Percentiles rank a stretch among this genome's conserved stretches.
These are phyloP conservation scores for Pseudisothecium myosuroides DNA, from an alignment of 225 moss, liverwort and hornwort species.

Conservation along the genomic window DNA sequence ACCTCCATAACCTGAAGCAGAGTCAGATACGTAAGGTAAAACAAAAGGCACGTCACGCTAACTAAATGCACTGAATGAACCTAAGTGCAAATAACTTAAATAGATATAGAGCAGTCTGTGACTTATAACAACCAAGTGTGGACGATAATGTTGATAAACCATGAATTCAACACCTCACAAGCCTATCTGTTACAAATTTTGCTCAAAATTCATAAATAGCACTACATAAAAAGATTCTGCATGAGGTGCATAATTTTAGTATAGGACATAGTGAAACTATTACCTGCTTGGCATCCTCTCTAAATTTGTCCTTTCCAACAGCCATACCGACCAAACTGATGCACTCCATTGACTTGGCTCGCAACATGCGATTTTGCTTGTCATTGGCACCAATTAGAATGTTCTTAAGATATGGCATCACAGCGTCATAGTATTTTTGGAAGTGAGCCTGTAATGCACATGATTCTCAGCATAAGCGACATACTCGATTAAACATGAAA, in stretches of 20 bases:
- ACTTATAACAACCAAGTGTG: not conserved
- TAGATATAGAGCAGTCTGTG: not conserved
- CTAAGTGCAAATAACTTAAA: not conserved
- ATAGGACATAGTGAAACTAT: not conserved
- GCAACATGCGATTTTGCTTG: conserved; percentile 89
- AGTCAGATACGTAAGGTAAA: not conserved
- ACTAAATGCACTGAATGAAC: not conserved
- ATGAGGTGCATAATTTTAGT: not conserved
- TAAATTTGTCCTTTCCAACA: conserved; percentile 97
- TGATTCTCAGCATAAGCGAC: not conserved
- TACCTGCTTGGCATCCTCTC: conserved; percentile 97
- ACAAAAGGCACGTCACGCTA: not conserved
- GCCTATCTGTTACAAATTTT: not conserved
- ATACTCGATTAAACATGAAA: not conserved
- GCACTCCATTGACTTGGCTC: conserved; percentile 99
- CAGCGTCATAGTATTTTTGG: conserved; percentile 92
- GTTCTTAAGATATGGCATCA: conserved; percentile 91
- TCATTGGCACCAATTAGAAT: conserved; percentile 90
- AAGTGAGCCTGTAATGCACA: conserved; percentile 57
- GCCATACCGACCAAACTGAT: conserved; percentile 99
- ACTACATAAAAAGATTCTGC: not conserved
- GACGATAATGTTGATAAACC: not conserved
- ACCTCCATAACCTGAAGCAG: conserved; percentile 91
- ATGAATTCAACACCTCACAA: not conserved
- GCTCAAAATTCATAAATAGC: not conserved